phyloP scores from a whole-genome alignment of 202 grass and related monocot species.

The Zizania palustris region DNA sequence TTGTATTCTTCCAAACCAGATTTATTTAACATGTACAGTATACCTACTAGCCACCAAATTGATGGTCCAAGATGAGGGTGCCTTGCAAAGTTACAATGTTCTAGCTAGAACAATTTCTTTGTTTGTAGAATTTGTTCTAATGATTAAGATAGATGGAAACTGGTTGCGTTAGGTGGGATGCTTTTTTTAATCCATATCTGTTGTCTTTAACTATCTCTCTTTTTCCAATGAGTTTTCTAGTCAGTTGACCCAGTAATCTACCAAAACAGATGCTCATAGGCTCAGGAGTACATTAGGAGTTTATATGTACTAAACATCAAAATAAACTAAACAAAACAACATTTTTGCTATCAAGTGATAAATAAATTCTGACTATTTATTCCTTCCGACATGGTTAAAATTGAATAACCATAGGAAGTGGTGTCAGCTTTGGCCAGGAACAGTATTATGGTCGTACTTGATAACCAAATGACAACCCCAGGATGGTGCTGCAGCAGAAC shows the following conservation, averaged over 20 bases:
- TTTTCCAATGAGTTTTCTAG: background rate
- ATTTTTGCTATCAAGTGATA: background rate
- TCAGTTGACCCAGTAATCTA: conserved; percentile 30
- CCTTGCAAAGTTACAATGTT: conserved; percentile 48
- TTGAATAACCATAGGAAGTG: conserved; percentile 58
- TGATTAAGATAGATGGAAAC: conserved; percentile 31
- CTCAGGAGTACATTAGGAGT: background rate
- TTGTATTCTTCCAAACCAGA: background rate
- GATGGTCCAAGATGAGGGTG: conserved; percentile 46
- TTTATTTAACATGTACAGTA: background rate
- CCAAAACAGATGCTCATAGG: conserved; percentile 15
- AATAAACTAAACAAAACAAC: background rate
- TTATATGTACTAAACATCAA: conserved; percentile 19
- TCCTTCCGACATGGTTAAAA: conserved; percentile 33
- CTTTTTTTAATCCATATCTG: conserved; percentile 14
- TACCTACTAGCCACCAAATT: conserved; percentile 47
- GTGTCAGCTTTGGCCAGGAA: conserved; percentile 69
- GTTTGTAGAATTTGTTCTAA: conserved; percentile 24
- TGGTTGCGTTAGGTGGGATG: conserved; percentile 23
- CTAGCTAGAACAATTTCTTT: conserved; percentile 24
- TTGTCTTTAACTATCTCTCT: background rate
- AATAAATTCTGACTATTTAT: background rate
- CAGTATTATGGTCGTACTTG: conserved; percentile 91
- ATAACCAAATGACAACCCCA: conserved; percentile 91
- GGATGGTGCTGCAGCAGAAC: conserved; percentile 82